phyloP scores from a whole-genome alignment of 2,329 filamentous ascomycete species.

The Coniella lustricola region DNA sequence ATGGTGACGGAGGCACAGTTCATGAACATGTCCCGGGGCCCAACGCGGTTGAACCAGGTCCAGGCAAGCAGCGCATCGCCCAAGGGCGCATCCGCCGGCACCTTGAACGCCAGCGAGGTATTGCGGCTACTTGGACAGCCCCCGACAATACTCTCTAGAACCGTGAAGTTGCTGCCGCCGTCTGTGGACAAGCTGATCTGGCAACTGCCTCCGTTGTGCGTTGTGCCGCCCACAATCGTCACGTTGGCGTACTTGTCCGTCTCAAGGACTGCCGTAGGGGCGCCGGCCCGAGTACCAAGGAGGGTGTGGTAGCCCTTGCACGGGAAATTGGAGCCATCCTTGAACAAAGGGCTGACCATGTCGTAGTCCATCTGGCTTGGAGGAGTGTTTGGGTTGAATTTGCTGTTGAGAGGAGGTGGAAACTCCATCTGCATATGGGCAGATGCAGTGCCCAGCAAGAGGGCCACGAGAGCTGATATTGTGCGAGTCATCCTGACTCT shows the following conservation, averaged over 20 bases:
- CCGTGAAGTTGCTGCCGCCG: conserved; percentile 61
- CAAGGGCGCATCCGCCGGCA: conserved; percentile 55
- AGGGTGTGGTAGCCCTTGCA: conserved; percentile 61
- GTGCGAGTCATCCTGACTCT: not conserved
- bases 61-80: conserved; percentile 63
- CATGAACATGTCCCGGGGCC: conserved; percentile 83
- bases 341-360: conserved; percentile 60
- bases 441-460: conserved; percentile 35
- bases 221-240: conserved; percentile 54
- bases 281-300: conserved; percentile 41
- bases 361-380: conserved; percentile 56
- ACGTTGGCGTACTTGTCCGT: conserved; percentile 58
- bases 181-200: conserved; percentile 72
- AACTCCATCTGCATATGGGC: conserved; percentile 52
- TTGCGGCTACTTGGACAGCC: conserved; percentile 40
- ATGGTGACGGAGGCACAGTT: conserved; percentile 70
- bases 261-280: conserved; percentile 52
- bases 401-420: conserved; percentile 47
- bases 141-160: conserved; percentile 53
- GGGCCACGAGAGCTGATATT: conserved; percentile 30
- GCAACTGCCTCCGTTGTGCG: conserved; percentile 66
- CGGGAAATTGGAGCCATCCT: conserved; percentile 60
- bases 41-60: conserved; percentile 71
- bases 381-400: conserved; percentile 40
- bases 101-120: conserved; percentile 54